These are phyloP conservation scores for Rauvolfia tetraphylla DNA, from an alignment of 257 asterid species.

Conservation along the genomic window DNA sequence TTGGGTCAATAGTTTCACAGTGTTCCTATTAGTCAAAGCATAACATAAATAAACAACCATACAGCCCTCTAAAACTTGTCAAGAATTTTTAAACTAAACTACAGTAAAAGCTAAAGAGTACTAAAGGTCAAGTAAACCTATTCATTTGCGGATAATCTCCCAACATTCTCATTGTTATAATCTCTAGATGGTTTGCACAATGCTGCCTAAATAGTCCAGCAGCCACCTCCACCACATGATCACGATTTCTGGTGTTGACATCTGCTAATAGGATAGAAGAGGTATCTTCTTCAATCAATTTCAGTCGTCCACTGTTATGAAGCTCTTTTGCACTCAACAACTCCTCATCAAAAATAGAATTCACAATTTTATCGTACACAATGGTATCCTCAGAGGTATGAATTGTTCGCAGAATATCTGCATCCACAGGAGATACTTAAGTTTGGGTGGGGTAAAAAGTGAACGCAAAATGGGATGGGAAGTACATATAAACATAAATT, in stretches of 20 bases:
- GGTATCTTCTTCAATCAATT: constrained; percentile 48
- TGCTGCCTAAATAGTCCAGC: constrained; percentile 64
- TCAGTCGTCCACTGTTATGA: constrained; percentile 51
- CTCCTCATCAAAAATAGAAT: constrained; percentile 77
- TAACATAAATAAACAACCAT: constrained; percentile 6
- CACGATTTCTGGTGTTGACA: constrained; percentile 62
- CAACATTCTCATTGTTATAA: constrained; percentile 65
- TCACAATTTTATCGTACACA: constrained; percentile 67
- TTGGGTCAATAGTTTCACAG: constrained; percentile 72
- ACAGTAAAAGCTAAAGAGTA: not conserved
- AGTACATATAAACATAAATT: too few relatives aligned
- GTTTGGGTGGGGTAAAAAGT: too few relatives aligned
- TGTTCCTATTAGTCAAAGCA: constrained; percentile 40
- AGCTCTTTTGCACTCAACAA: constrained; percentile 38
- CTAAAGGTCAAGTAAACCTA: constrained; percentile 40
- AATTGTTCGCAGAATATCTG: constrained; percentile 75
- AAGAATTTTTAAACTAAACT: constrained; percentile 14
- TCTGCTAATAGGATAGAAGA: constrained; percentile 54
- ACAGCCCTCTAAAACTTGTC: constrained; percentile 19
- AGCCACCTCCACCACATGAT: constrained; percentile 57
- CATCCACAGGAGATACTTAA: constrained; percentile 24
- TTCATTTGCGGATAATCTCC: constrained; percentile 51
- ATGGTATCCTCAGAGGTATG: constrained; percentile 79
- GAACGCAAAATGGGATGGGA: too few relatives aligned
- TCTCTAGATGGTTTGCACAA: constrained; percentile 89